A percentile compares a stretch with the other conserved stretches of the same genome.
Evolutionary conservation across 345 rosid species (phyloP).

Genomic region (Salix suchowensis): DNA sequence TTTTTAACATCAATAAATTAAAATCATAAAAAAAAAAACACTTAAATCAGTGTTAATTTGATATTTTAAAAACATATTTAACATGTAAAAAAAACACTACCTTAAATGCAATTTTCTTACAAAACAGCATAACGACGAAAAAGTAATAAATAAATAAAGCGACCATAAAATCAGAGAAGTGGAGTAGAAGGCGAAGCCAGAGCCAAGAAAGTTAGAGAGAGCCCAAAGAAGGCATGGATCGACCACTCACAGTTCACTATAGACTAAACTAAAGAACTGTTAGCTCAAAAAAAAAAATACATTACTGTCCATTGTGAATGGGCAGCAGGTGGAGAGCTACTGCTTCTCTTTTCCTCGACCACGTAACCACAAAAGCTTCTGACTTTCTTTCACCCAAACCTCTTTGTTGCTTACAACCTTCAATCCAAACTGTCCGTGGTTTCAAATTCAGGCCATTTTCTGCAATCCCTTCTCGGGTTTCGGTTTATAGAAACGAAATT

Average conservation of each 20-base stretch:
- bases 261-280: not conserved
- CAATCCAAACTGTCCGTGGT: constrained; percentile 1
- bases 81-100: too few relatives aligned
- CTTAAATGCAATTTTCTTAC: too few relatives aligned
- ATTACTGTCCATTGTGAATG: constrained; percentile 38
- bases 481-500: constrained; percentile 42
- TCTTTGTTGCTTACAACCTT: not conserved
- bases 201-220: not conserved
- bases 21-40: too few relatives aligned
- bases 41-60: too few relatives aligned
- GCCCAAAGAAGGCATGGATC: not conserved
- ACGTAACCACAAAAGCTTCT: constrained; percentile 19
- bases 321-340: constrained; percentile 60
- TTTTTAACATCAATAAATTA: too few relatives aligned
- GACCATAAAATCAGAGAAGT: not conserved
- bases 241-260: not conserved
- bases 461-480: constrained; percentile 53
- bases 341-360: constrained; percentile 38
- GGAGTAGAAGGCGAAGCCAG: not conserved
- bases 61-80: not conserved
- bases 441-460: constrained; percentile 40
- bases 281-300: not conserved
- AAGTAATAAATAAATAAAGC: not conserved
- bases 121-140: too few relatives aligned
- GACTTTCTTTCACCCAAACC: constrained; percentile 3